Percentiles rank a stretch among this genome's conserved stretches.
phyloP scores from a whole-genome alignment of 805 yeast genomes.

The Ogataea pini region DNA sequence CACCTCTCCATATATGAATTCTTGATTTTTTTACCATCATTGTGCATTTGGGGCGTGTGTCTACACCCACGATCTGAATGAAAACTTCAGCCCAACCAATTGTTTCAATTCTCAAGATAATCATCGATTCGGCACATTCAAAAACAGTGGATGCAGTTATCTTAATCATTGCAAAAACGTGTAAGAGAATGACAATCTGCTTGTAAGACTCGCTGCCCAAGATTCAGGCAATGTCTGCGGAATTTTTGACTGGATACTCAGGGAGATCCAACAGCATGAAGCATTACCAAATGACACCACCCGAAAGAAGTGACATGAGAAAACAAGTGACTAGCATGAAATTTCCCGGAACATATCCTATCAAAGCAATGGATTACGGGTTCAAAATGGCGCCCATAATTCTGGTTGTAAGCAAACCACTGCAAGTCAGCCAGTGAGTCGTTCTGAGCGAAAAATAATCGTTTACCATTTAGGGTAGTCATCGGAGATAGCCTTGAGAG shows the following conservation, averaged over 20 bases:
- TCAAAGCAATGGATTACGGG: slow-evolving; percentile 14
- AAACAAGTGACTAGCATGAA: slow-evolving; percentile 16
- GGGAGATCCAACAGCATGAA: slow-evolving; percentile 42
- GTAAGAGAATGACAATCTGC: slow-evolving; percentile 37
- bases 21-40: no score
- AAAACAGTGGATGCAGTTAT: slow-evolving; percentile 44
- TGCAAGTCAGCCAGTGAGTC: slow-evolving; percentile 22
- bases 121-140: slow-evolving; percentile 42
- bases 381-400: slow-evolving; percentile 25
- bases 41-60: no score
- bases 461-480: slow-evolving; percentile 22
- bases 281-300: slow-evolving; percentile 39
- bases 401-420: slow-evolving; percentile 25
- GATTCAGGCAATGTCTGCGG: slow-evolving; percentile 43
- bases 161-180: slow-evolving; percentile 42
- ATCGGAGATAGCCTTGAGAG: slow-evolving; percentile 4
- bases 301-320: slow-evolving; percentile 41
- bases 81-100: no score
- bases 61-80: no score
- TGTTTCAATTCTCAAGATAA: slow-evolving; percentile 38
- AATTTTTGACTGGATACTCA: slow-evolving; percentile 44
- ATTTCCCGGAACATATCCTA: slow-evolving; percentile 20
- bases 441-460: slow-evolving; percentile 20
- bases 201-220: slow-evolving; percentile 37
- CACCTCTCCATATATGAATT: no score